A percentile compares a stretch with the other conserved stretches of the same genome.
phyloP scores from a whole-genome alignment of 352 stramenopile genomes.

The Vaucheria bursata region DNA sequence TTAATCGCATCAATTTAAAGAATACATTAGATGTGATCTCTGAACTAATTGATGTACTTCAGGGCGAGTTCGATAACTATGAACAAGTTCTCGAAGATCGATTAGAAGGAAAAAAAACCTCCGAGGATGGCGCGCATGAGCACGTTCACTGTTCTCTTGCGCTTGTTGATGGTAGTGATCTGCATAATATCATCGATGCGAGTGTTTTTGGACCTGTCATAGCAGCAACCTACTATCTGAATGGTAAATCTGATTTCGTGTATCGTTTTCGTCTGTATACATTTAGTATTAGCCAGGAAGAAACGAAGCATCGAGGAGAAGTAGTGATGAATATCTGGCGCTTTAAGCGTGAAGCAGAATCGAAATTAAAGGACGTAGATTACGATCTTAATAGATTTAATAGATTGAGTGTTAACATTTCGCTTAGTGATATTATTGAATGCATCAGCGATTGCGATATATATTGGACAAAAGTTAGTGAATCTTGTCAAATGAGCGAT shows the following conservation, averaged over 20 bases:
- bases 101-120: constrained; percentile 13
- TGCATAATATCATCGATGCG: too few species aligned
- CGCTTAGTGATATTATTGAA: constrained; percentile 10
- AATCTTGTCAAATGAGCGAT: neutral
- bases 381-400: constrained; percentile 24
- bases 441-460: constrained; percentile 37
- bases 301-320: constrained; percentile 2
- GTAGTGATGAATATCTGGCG: constrained; percentile 30
- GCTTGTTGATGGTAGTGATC: too few species aligned
- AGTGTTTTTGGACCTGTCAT: constrained; percentile 12
- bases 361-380: neutral
- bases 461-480: constrained; percentile 17
- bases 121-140: constrained; percentile 32
- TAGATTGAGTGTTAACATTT: neutral
- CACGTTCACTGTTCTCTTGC: constrained; percentile 43
- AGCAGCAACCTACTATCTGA: constrained; percentile 45
- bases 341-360: constrained; percentile 17
- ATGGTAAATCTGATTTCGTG: constrained; percentile 20
- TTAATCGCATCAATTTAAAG: too few species aligned
- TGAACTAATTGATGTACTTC: constrained; percentile 33
- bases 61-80: constrained; percentile 47
- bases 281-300: constrained; percentile 3
- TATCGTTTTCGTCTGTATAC: constrained; percentile 44
- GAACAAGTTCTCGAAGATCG: constrained; percentile 39
- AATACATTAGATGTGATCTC: constrained; percentile 11